Conservation (phyloP, 1,284 basidiomycete genomes). For the Microbotryomycetes sp. region DNA sequence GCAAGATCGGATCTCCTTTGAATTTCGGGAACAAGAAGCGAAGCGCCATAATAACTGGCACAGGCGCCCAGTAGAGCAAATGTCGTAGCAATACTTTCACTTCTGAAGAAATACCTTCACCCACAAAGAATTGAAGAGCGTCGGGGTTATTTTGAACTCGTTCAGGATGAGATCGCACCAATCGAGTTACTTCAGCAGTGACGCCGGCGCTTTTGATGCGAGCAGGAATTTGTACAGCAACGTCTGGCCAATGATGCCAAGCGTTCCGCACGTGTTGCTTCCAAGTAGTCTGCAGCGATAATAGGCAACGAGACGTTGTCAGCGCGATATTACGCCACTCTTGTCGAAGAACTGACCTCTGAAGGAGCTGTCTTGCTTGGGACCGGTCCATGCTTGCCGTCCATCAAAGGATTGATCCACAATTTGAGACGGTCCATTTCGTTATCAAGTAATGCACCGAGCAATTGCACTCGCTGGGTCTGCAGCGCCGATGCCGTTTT, state of each 20-base stretch:
- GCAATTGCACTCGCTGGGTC: conserved; percentile 60
- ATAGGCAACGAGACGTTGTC: conserved; percentile 25
- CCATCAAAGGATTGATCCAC: conserved; percentile 84
- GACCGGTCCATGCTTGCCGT: conserved; percentile 60
- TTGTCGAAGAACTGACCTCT: conserved; percentile 44
- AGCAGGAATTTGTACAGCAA: conserved; percentile 76
- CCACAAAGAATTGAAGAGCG: conserved; percentile 71
- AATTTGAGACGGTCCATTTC: conserved; percentile 80
- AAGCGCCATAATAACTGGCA: conserved; percentile 78
- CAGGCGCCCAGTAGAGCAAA: conserved; percentile 79
- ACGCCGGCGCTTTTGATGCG: conserved; percentile 67
- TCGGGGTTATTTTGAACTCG: conserved; percentile 70
- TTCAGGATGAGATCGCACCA: conserved; percentile 67
- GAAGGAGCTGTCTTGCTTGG: conserved; percentile 38
- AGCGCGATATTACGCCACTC: conserved; percentile 49
- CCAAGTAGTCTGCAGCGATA: conserved; percentile 66
- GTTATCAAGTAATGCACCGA: conserved; percentile 79
- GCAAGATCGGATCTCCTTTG: conserved; percentile 71
- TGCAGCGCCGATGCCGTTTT: conserved; percentile 46
- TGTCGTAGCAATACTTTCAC: conserved; percentile 67
- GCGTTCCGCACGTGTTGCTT: conserved; percentile 59
- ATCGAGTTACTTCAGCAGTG: conserved; percentile 61
- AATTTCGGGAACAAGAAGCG: conserved; percentile 63
- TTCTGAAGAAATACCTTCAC: conserved; percentile 57
- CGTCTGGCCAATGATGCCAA: conserved; percentile 76